Evolutionary conservation across 2,329 filamentous ascomycete genomes (phyloP).

Genomic region (Laburnicola sp.): DNA sequence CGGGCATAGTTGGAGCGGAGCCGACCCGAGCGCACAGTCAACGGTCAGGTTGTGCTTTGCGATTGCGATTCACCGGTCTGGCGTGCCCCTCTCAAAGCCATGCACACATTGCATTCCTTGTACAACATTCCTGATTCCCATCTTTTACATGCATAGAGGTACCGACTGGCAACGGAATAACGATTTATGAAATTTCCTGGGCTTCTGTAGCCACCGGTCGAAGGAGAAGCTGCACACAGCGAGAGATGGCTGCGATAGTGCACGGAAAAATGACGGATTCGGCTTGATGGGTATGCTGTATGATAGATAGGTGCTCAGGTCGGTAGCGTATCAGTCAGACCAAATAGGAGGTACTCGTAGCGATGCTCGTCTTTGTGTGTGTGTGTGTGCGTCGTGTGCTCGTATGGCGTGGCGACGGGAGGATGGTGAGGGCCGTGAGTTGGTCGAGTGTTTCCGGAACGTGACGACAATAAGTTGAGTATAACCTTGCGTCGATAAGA

Average conservation of each 20-base stretch:
- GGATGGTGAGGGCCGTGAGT: too few species aligned
- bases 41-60: conserved; percentile 2
- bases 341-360: conserved; percentile 3
- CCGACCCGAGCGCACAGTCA: too few species aligned
- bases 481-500: too few species aligned
- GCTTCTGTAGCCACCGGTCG: conserved; percentile 2
- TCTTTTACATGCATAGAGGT: conserved; percentile 22
- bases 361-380: neutral
- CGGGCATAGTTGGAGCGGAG: too few species aligned
- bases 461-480: too few species aligned
- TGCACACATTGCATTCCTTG: conserved; percentile 9
- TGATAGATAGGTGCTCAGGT: conserved; percentile 10
- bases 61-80: conserved; percentile 1
- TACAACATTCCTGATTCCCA: conserved; percentile 19
- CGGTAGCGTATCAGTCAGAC: conserved; percentile 1
- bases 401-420: neutral
- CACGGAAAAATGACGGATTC: conserved; percentile 7
- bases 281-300: conserved; percentile 8
- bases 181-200: conserved; percentile 28
- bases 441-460: too few species aligned
- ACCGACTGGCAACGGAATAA: conserved; percentile 22
- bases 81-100: neutral
- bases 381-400: neutral
- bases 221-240: conserved; percentile 9
- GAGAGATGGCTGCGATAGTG: conserved; percentile 16